Conservation (phyloP, 2,329 filamentous ascomycete genomes). For the Aspergillus intermedius region DNA sequence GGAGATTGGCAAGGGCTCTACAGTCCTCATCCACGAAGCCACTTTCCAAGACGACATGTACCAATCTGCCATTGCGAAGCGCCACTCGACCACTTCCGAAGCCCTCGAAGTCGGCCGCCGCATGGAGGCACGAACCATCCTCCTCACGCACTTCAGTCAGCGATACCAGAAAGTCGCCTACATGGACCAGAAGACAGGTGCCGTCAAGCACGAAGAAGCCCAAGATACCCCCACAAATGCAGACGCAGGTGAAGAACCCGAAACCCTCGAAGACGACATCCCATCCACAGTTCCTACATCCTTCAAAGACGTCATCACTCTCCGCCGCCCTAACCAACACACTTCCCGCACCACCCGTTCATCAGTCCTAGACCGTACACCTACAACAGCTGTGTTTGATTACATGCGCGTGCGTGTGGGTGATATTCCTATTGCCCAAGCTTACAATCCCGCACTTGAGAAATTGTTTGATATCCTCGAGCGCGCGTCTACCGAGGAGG, state of each 20-base stretch:
- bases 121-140: conserved; percentile 73
- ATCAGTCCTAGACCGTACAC: conserved; percentile 56
- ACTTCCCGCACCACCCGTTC: conserved; percentile 46
- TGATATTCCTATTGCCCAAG: conserved; percentile 53
- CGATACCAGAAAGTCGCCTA: conserved; percentile 71
- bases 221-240: conserved; percentile 1
- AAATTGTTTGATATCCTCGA: conserved; percentile 44
- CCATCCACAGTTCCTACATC: conserved; percentile 4
- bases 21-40: conserved; percentile 87
- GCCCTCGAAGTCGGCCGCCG: conserved; percentile 67
- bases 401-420: conserved; percentile 57
- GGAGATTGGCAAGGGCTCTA: conserved; percentile 63
- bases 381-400: conserved; percentile 56
- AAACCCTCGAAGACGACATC: conserved; percentile 24
- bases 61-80: conserved; percentile 76
- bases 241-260: conserved; percentile 10
- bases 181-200: conserved; percentile 30
- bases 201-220: conserved; percentile 2
- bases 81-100: conserved; percentile 81
- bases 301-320: conserved; percentile 12
- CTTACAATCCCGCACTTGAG: conserved; percentile 51
- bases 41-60: conserved; percentile 85
- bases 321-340: conserved; percentile 4
- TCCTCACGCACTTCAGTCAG: conserved; percentile 94
- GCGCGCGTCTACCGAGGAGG: conserved; percentile 21